Base-by-base conservation (phyloP, 371 early-diverging fungal species). In the Circinella minor region DNA sequence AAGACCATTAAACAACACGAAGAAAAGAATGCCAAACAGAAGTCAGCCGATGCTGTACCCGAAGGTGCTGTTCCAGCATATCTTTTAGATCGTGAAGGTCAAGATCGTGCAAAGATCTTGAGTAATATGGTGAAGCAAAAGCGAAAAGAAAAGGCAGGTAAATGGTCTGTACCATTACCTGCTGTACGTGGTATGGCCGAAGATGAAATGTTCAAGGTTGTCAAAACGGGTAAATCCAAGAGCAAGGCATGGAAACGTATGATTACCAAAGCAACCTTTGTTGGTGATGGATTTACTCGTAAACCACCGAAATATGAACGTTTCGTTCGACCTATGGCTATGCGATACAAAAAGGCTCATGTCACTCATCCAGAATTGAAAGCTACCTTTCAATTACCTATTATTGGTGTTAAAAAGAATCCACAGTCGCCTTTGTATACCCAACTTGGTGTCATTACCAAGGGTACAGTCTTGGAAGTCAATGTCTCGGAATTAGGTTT, bases 301-400 rank as follows among this genome's bases (percentile, higher is more conserved):
- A 99, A 99, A 81, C 99, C 99, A 48, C 99, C 99, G 73, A 99
- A 99, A 89, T 99, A 98, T 86, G 99, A 99, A 82, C 93, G 99
- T 55, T 99, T 99, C 81, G 96, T 99, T 71, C 92, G 99, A 67
- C 99, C 99, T 65, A 99, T 98, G 95, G 99, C 96, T 27, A 86
- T 99, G 57, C 95, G 99, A 72, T 97, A 95, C 88, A 99, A 99
- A 84, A 98, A 97, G 82, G 99, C 99, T 55, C 95, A 99, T 82
- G 99, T 99, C 62, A 98, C 98, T 34, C 99, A 99, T 86, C 99
- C 99, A 6, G 99, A 99, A 80, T 91, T 99, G 64, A 96, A 94
- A 75, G 97, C 99, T 11, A 99, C 99, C 3, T 99, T 99, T 88
- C 94, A 93, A 74, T 85, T 99, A 67, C 98, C 99, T 13, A 99